A percentile compares a stretch with the other conserved stretches of the same genome.
Conservation (phyloP, 1,139 yeast genomes). For the Debaryomyces robertsiae region DNA sequence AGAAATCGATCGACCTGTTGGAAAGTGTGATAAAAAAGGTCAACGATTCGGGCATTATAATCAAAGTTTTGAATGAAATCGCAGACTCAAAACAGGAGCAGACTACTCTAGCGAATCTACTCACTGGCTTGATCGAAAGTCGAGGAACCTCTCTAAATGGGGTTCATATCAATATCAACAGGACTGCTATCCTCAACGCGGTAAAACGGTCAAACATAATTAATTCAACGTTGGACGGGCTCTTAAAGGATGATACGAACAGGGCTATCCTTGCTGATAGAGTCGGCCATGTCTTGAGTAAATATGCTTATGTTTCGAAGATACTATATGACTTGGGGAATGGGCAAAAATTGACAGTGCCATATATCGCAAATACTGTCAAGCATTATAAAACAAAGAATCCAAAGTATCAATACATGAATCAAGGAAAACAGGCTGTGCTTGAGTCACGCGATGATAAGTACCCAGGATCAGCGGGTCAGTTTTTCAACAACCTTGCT, state of each 20-base stretch:
- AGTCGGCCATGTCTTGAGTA: constrained; percentile 28
- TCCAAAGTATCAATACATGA: constrained; percentile 18
- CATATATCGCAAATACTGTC: constrained; percentile 31
- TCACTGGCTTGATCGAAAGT: constrained; percentile 17
- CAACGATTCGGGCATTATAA: constrained; percentile 33
- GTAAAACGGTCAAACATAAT: constrained; percentile 32
- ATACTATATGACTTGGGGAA: constrained; percentile 35
- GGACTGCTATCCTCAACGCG: constrained; percentile 20
- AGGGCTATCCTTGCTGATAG: constrained; percentile 27
- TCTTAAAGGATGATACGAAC: constrained; percentile 34
- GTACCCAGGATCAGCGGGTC: constrained; percentile 36
- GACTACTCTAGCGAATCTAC: constrained; percentile 25
- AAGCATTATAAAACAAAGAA: constrained; percentile 29
- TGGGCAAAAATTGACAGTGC: constrained; percentile 32
- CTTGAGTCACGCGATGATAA: constrained; percentile 16
- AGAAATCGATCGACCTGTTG: constrained; percentile 18
- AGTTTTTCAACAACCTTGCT: constrained; percentile 36
- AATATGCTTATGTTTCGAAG: constrained; percentile 31
- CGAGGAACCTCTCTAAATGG: constrained; percentile 13
- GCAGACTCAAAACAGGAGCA: constrained; percentile 27
- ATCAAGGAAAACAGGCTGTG: constrained; percentile 18
- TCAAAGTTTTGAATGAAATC: constrained; percentile 31
- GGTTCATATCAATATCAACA: constrained; percentile 27
- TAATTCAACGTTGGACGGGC: constrained; percentile 24
- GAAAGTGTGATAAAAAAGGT: constrained; percentile 26